Conservation (phyloP, 305 asterid species). For the Fraxinus nigra region DNA sequence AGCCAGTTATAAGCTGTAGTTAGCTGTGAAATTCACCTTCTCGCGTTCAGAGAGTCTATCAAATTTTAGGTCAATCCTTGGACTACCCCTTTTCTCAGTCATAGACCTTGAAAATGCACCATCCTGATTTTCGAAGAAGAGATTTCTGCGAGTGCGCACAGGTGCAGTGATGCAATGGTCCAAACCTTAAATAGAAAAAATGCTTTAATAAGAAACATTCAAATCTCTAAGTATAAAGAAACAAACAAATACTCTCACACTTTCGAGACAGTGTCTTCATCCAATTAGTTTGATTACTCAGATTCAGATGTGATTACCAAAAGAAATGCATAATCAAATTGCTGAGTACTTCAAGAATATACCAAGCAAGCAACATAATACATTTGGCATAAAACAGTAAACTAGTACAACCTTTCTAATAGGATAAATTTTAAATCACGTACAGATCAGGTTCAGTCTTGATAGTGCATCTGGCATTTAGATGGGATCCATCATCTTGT, state of each 20-base stretch:
- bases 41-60: conserved; percentile 76
- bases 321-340: background rate
- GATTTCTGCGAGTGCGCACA: conserved; percentile 43
- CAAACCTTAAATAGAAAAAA: conserved; percentile 51
- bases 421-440: background rate
- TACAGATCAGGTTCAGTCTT: background rate
- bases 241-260: background rate
- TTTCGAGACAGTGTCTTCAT: background rate
- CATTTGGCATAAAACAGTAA: background rate
- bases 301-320: background rate
- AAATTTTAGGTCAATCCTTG: conserved; percentile 56
- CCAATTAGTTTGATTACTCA: background rate
- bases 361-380: background rate
- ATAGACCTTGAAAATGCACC: conserved; percentile 57
- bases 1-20: background rate
- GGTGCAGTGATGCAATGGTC: conserved; percentile 71
- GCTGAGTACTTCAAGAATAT: background rate
- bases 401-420: background rate
- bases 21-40: conserved; percentile 48
- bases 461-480: background rate
- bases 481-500: background rate
- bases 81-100: conserved; percentile 62
- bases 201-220: conserved; percentile 18
- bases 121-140: conserved; percentile 51
- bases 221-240: background rate